Base-by-base conservation (phyloP, 1,284 basidiomycete genomes). In the Ustilago shanxiensis region DNA sequence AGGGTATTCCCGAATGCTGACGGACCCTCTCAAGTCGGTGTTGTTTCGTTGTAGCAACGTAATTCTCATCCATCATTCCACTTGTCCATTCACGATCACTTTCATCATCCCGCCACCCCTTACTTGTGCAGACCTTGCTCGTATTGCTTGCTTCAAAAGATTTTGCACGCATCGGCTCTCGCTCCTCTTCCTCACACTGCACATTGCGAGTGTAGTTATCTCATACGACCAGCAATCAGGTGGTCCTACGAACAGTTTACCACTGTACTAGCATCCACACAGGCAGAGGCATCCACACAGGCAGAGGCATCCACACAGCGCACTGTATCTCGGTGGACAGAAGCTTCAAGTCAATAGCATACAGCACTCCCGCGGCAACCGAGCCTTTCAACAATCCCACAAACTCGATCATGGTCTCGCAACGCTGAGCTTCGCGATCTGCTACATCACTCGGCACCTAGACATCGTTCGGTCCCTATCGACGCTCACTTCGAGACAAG, bases 1-100 rank as follows among this genome's bases (percentile, higher is more conserved):
- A 52, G 3, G 6, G n/a, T 35, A 14, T 35, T 35, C 29, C 51
- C 29, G 51, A 28, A 52, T 35, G 51, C 51, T 35, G 28, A 52
- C 51, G 18, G 31, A 52, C 29, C n/a, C 31, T 53, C 14, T 53
- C 14, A 53, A 53, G 24, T 53, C 33, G 28, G 51, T 53, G 51
- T 33, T 53, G 31, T 53, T 53, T 22, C 16, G 16, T 20, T 20
- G n/a, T n/a, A n/a, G n/a, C n/a, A 44, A 44, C 41, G 7, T 20
- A 20, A 7, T 44, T 44, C 41, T 44, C 41, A 14, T 16, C 11
- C 41, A 20, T n/a, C 9, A n/a, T 8, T 20, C n/a, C 18, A 22
- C 20, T 9, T 9, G 8, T 20, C n/a, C 41, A n/a, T 20, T 20
- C 20, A 44, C 18, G 41, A 20, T 44, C 41, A 20, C 41, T 6